Evolutionary conservation across 495 filamentous ascomycete species (phyloP).

Genomic region (Platismatia glauca): DNA sequence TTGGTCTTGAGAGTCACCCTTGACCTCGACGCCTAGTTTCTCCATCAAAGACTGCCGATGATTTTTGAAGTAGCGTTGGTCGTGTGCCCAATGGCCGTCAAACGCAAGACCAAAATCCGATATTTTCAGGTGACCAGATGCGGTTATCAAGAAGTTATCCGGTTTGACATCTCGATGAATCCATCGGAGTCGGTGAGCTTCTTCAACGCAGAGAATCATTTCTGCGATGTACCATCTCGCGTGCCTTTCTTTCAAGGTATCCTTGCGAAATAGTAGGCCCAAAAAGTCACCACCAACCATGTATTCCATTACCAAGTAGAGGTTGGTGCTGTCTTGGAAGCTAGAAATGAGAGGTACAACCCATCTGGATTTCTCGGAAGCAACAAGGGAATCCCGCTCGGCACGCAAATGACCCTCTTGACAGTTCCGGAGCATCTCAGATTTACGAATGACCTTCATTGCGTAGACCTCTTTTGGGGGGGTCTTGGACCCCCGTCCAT

Average conservation of each 20-base stretch:
- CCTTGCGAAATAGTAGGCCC: slow-evolving; percentile 71
- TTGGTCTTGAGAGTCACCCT: slow-evolving; percentile 67
- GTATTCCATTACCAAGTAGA: slow-evolving; percentile 96
- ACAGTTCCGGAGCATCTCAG: slow-evolving; percentile 75
- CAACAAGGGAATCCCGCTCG: slow-evolving; percentile 84
- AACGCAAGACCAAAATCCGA: slow-evolving; percentile 93
- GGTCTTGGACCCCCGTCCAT: slow-evolving; percentile 18
- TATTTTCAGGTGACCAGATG: slow-evolving; percentile 85
- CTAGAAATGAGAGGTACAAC: slow-evolving; percentile 80
- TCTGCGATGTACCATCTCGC: slow-evolving; percentile 84
- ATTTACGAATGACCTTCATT: slow-evolving; percentile 95
- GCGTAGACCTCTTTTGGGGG: slow-evolving; percentile 61
- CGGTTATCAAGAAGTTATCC: slow-evolving; percentile 87
- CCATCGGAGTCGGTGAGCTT: slow-evolving; percentile 75
- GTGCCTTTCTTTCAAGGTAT: slow-evolving; percentile 65
- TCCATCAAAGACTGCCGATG: slow-evolving; percentile 69
- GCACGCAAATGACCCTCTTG: slow-evolving; percentile 90
- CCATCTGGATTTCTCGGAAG: slow-evolving; percentile 74
- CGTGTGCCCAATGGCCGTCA: slow-evolving; percentile 90
- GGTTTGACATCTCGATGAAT: slow-evolving; percentile 96
- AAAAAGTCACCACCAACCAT: slow-evolving; percentile 95
- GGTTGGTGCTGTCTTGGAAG: slow-evolving; percentile 73
- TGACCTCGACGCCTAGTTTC: slow-evolving; percentile 62
- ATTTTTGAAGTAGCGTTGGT: slow-evolving; percentile 72
- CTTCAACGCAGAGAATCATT: slow-evolving; percentile 92